Evolutionary conservation across 108 stramenopile genomes (phyloP).

Genomic region (Pseudonitzschia multistriata): DNA sequence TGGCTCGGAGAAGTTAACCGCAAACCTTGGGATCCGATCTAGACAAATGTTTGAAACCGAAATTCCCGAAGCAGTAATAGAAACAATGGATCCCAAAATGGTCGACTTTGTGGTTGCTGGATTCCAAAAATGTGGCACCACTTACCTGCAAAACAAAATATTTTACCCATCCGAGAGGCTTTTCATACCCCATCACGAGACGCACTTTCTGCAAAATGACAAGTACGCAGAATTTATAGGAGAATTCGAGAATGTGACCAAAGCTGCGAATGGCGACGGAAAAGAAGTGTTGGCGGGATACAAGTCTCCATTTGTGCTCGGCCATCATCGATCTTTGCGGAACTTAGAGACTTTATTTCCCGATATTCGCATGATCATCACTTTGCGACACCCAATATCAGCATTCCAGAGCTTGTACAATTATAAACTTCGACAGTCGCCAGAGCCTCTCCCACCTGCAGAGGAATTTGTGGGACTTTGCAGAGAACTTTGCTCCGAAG

Average conservation of each 20-base stretch:
- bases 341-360: slow-evolving; percentile 22
- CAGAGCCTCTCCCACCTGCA: background rate
- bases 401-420: slow-evolving; percentile 47
- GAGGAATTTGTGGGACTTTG: background rate
- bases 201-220: slow-evolving; percentile 1
- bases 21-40: background rate
- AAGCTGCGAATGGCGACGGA: background rate
- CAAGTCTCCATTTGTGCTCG: slow-evolving; percentile 12
- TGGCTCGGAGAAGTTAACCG: background rate
- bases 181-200: slow-evolving; percentile 16
- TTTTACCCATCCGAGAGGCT: slow-evolving; percentile 3
- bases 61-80: background rate
- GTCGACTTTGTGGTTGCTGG: slow-evolving; percentile 43
- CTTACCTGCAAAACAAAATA: slow-evolving; percentile 19
- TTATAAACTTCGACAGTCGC: slow-evolving; percentile 21
- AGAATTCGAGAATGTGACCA: slow-evolving; percentile 8
- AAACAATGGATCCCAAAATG: slow-evolving; percentile 3
- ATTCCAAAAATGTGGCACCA: slow-evolving; percentile 50
- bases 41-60: background rate
- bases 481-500: background rate
- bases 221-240: background rate
- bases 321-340: slow-evolving; percentile 1
- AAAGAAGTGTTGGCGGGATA: slow-evolving; percentile 7
- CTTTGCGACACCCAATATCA: slow-evolving; percentile 37
- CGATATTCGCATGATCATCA: slow-evolving; percentile 29